These are phyloP conservation scores for Lodderomyces beijingensis DNA, from an alignment of 1,139 yeast genomes.

Conservation along the genomic window DNA sequence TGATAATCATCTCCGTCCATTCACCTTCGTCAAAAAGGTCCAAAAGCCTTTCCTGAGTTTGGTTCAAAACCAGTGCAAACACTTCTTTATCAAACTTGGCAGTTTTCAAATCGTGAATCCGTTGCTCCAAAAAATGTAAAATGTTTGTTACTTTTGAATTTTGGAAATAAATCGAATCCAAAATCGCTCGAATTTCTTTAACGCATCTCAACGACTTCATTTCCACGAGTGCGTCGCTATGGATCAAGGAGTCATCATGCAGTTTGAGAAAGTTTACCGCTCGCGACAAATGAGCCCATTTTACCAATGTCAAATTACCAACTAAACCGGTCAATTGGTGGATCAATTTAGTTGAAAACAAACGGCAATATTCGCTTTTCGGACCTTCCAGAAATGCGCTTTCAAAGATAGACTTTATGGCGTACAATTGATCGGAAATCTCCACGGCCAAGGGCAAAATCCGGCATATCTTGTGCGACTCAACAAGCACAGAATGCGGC, in stretches of 20 bases:
- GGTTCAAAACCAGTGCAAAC: slow-evolving; percentile 18
- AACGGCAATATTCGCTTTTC: slow-evolving; percentile 19
- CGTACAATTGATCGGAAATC: slow-evolving; percentile 40
- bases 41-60: slow-evolving; percentile 41
- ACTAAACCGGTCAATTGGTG: slow-evolving; percentile 23
- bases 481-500: slow-evolving; percentile 35
- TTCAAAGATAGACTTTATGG: slow-evolving; percentile 26
- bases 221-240: slow-evolving; percentile 29
- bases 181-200: slow-evolving; percentile 33
- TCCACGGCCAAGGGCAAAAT: slow-evolving; percentile 48
- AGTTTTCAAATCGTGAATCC: slow-evolving; percentile 21
- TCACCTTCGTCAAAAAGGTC: slow-evolving; percentile 37
- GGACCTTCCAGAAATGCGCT: slow-evolving; percentile 15
- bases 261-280: slow-evolving; percentile 39
- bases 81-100: slow-evolving; percentile 23
- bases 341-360: slow-evolving; percentile 14
- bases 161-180: slow-evolving; percentile 25
- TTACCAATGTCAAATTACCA: slow-evolving; percentile 27
- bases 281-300: slow-evolving; percentile 56
- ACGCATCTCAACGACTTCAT: slow-evolving; percentile 37
- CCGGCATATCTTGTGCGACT: slow-evolving; percentile 39
- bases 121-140: slow-evolving; percentile 17
- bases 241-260: slow-evolving; percentile 10
- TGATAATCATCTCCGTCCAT: slow-evolving; percentile 34
- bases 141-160: slow-evolving; percentile 27